Evolutionary conservation across 2,329 filamentous ascomycete species (phyloP), one percentile per base, ranked within the genome.

Genomic region (Laburnicola sp.): DNA sequence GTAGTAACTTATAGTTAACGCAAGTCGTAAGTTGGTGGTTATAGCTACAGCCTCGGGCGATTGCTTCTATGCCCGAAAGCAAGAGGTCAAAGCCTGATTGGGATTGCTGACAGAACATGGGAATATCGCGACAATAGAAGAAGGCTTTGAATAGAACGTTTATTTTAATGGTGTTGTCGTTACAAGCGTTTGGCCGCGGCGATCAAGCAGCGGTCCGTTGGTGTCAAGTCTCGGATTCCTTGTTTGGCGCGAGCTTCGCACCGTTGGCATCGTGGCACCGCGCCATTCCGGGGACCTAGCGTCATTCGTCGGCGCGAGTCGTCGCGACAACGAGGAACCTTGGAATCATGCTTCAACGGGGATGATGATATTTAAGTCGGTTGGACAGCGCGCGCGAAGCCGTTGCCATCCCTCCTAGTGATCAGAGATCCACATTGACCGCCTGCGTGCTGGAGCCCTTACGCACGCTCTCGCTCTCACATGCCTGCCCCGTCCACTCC

Each of bases 161-260:
- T 16, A 16, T 16, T 16, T 16, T 16, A 16, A 16, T 32, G 16
- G 35, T 41, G 50, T 53, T 37, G 50, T 53, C 45, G 50, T 48
- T 45, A 40, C 45, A 53, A 53, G 50, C 50, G 45, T 48, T 53
- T 45, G 42, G 50, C 41, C 35, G 45, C 25, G 45, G 50, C 45
- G 50, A 48, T 45, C 50, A 51, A 51, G 44, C 36, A 3, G 21
- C 35, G 6, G 6, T 30, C 28, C 28, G 28, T 10, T 36, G 32
- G 34, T 30, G 6, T 21, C 23, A 42, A 36, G 34, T 32, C 6
- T 21, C 32, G 16, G 31, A 25, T 48, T 45, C 45, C 50, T 53
- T 53, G 50, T 45, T 53, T 48, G 16, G 34, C 30, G 16, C 16
- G 16, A 16, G 16, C 16, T 16, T 16, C 16, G 16, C 16, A 25